Base-by-base conservation (phyloP, 495 filamentous ascomycete species). In the Penicillium taxi region DNA sequence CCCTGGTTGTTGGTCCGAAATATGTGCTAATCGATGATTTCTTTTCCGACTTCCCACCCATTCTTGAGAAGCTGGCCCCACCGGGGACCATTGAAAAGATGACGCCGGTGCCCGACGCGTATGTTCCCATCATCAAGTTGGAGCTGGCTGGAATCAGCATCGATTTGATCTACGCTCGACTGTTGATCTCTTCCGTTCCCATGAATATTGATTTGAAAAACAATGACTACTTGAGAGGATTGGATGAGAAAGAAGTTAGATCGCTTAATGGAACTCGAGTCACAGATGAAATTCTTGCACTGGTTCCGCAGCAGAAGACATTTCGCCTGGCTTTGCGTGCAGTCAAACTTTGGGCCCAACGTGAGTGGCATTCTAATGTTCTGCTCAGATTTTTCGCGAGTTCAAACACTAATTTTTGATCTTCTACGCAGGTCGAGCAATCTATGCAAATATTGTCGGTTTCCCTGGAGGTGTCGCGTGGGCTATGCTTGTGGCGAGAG, bases 381-480 rank as follows among this genome's bases (percentile, higher is more conserved):
- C 14, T 11, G 4, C 12, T 18, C 17, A 16, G 30, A 13, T 12
- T 42, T 30, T 23, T 14, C 33, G n/a, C 11, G 6, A 4, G 15
- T 31, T 3, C 22, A 40, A 16, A 41, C n/a, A 2, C 9, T 23
- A 19, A 20, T 13, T 23, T 23, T n/a, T 9, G 9, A 6, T 23
- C 19, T 23, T n/a, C 35, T 32, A 9, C 6, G 38, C 31, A 81
- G 76, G 67, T 9, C 82, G 88, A 37, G 91, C 85, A 8, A 84
- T 96, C 12, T 96, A 96, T 55, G 83, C 86, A 34, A 94, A 95
- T 49, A 84, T 98, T 42, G 86, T 94, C 39, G 91, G 91, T 11
- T 98, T 88, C 46, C 93, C 91, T 7, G 91, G 91, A 40, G 91
- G 91, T 63, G 87, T 98, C 32, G 91, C 91, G 13, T 98, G 89